Base-by-base conservation (phyloP, 805 yeast species). In the Blastobotrys terrestris region DNA sequence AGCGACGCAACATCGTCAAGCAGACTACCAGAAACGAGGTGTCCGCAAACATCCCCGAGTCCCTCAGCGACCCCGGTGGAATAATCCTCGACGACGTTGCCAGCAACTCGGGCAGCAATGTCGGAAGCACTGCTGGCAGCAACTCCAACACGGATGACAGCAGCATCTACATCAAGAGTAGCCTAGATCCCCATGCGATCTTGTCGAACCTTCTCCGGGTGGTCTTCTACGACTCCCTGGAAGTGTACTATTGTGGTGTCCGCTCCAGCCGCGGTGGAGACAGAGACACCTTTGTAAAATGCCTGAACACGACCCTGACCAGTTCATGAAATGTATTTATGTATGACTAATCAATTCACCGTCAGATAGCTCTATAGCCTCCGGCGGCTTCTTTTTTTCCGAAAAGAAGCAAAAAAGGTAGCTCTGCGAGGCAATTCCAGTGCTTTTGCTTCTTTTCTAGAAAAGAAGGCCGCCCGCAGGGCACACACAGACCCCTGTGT, bases 251-350 rank as follows among this genome's bases (percentile, higher is more conserved):
- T 35, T 22, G 31, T 19, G 46, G 16, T 8, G 46, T 40, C 11
- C 45, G 51, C 3, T 14, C 39, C 45, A 42, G 31, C 31, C 14
- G 31, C n/a, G 51, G 51, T 20, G 51, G 51, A 20, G 51, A 48
- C 40, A 16, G 45, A 21, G 19, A 18, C 18, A 39, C 51, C 39
- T 39, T 48, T 15, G 20, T 48, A 20, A 48, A 48, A 18, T 48
- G 46, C 21, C 41, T 48, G 20, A 26, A 26, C 35, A 26, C 35
- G 8, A 26, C 35, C 35, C 11, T 26, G 35, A 26, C 35, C 35
- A 26, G 35, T 26, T 26, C 35, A 26, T 26, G 35, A 26, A n/a
- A 26, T 26, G 35, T 26, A 26, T 26, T 26, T 26, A 26, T 26
- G 35, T 26, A 26, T 26, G 35, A 26, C 35, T 26, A 26, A 26